Base-by-base conservation (phyloP, 768 basidiomycete species). In the Lenzites betulinus region DNA sequence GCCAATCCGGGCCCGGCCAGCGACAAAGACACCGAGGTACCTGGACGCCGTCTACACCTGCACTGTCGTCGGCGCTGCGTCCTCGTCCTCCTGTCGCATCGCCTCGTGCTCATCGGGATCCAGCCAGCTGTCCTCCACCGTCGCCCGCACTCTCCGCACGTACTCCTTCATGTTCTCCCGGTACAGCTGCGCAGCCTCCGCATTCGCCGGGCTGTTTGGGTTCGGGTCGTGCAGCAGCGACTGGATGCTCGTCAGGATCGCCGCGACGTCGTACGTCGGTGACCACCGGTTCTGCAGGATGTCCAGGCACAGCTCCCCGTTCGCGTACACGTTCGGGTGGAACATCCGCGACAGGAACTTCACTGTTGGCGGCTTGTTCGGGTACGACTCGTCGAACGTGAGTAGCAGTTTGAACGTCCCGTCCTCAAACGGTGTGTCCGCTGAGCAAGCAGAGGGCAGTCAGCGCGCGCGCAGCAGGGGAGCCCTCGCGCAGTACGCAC, bases 131-230 rank as follows among this genome's bases (percentile, higher is more conserved):
- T 93, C 90, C 76, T 97, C 95, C 30, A 97, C 95, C 0, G 95
- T 96, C 43, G 84, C 86, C 76, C 96, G 92, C 30, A 98, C 96
- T 55, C 94, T 77, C 63, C 95, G 80, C 49, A 96, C 90, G 72
- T 98, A 98, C 79, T 98, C 96, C 77, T 97, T 98, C 91, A 95
- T 95, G 70, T 97, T 97, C 72, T 98, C 96, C 59, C 96, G 79
- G 71, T 95, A 99, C 62, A 99, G 75, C 76, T 95, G 93, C 7
- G 97, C 97, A 0, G 97, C 97, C 76, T 99, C 97, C 3, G 95
- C 96, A 70, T 99, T 99, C 4, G 96, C 97, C 15, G 97, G 96
- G 70, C 94, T 96, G 73, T 95, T 94, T 1, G 96, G 96, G 74
- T 99, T 99, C 13, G 97, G 97, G 75, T 99, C 97, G 70, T 98